These are phyloP conservation scores for Amanita pallidorosea DNA, from an alignment of 768 basidiomycete species.

Conservation along the genomic window DNA sequence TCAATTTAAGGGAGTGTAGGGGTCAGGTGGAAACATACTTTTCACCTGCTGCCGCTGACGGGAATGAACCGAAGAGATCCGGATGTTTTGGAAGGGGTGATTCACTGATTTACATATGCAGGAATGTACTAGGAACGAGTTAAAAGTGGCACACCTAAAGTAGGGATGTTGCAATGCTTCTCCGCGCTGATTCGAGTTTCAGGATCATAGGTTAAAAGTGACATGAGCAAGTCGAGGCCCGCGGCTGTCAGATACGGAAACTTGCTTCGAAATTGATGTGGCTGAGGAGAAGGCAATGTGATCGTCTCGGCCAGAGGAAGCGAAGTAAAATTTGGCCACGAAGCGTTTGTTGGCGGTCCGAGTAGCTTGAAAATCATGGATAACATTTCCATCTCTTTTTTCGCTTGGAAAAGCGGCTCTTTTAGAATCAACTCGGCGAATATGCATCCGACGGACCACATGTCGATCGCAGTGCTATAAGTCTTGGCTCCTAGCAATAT, in stretches of 20 bases:
- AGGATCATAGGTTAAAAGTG: slow-evolving; percentile 84
- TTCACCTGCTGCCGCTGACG: slow-evolving; percentile 93
- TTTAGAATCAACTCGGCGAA: slow-evolving; percentile 93
- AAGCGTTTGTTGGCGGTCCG: slow-evolving; percentile 78
- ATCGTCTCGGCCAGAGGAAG: slow-evolving; percentile 79
- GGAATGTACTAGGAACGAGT: too few relatives aligned
- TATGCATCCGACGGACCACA: slow-evolving; percentile 99
- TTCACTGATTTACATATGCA: slow-evolving; percentile 42
- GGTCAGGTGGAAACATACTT: slow-evolving; percentile 41
- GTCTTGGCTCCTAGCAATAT: slow-evolving; percentile 87
- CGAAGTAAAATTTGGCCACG: slow-evolving; percentile 77
- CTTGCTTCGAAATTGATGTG: slow-evolving; percentile 69
- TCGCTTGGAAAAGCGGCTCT: slow-evolving; percentile 96
- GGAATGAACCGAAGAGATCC: slow-evolving; percentile 92
- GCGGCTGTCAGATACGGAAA: slow-evolving; percentile 78
- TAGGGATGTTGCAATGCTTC: slow-evolving; percentile 88
- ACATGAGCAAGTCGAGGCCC: slow-evolving; percentile 77
- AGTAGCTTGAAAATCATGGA: slow-evolving; percentile 92
- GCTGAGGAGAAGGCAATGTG: slow-evolving; percentile 62
- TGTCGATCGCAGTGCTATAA: slow-evolving; percentile 92
- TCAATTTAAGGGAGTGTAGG: background rate
- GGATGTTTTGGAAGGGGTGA: slow-evolving; percentile 94
- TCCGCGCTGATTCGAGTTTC: slow-evolving; percentile 78
- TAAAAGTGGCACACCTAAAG: slow-evolving; percentile 51
- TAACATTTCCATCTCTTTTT: slow-evolving; percentile 86